Evolutionary conservation across 1,284 basidiomycete genomes (phyloP).

Genomic region (Malassezia psittaci): DNA sequence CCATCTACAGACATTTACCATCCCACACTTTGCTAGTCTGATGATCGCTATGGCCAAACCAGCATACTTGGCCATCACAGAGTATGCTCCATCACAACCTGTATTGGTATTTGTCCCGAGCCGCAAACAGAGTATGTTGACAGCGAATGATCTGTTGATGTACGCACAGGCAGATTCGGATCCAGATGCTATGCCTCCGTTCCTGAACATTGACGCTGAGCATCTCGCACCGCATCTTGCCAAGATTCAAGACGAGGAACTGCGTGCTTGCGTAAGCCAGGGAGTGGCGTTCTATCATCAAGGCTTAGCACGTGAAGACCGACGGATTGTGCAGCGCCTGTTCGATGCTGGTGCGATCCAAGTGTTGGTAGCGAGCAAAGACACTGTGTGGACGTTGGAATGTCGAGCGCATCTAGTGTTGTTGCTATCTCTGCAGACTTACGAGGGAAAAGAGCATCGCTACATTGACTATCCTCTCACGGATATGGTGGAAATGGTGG

Average conservation of each 20-base stretch:
- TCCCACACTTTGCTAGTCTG: slow-evolving; percentile 91
- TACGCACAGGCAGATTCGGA: slow-evolving; percentile 83
- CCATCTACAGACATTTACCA: slow-evolving; percentile 85
- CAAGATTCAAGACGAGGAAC: slow-evolving; percentile 65
- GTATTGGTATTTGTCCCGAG: slow-evolving; percentile 89
- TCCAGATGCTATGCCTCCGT: slow-evolving; percentile 54
- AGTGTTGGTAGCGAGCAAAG: slow-evolving; percentile 84
- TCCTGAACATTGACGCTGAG: slow-evolving; percentile 75
- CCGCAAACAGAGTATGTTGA: slow-evolving; percentile 80
- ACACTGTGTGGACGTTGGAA: slow-evolving; percentile 89
- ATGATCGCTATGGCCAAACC: slow-evolving; percentile 99
- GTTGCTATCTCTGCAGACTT: slow-evolving; percentile 94
- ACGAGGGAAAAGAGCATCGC: slow-evolving; percentile 59
- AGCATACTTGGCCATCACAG: slow-evolving; percentile 82
- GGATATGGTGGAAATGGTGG: slow-evolving; percentile 98
- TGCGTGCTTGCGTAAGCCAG: slow-evolving; percentile 73
- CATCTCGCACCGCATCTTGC: slow-evolving; percentile 82
- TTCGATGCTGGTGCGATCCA: slow-evolving; percentile 92
- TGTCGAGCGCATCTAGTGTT: slow-evolving; percentile 92
- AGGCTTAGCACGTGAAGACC: slow-evolving; percentile 80
- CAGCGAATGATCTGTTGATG: slow-evolving; percentile 78
- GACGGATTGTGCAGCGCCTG: slow-evolving; percentile 80
- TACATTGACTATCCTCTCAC: slow-evolving; percentile 96
- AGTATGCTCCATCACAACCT: slow-evolving; percentile 74
- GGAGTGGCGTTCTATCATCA: slow-evolving; percentile 96